Conservation (phyloP, 768 basidiomycete species). For the Clitopilus hobsonii region DNA sequence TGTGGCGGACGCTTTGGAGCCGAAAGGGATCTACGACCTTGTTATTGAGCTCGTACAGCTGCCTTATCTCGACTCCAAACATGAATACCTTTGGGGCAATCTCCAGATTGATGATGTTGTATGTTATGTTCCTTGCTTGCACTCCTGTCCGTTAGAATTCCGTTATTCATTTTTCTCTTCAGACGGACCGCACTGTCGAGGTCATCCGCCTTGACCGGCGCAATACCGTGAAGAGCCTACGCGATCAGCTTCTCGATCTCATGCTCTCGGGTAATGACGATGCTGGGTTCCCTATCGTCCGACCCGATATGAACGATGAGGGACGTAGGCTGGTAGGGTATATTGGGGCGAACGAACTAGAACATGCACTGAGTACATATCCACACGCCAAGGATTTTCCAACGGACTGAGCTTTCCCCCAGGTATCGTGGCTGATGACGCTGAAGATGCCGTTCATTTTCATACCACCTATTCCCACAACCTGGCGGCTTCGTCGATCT, state of each 20-base stretch:
- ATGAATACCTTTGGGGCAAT: conserved; percentile 83
- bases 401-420: conserved; percentile 5
- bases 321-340: conserved; percentile 78
- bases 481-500: conserved; percentile 50
- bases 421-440: conserved; percentile 76
- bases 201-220: conserved; percentile 64
- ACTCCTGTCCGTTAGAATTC: neutral
- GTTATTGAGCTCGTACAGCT: conserved; percentile 90
- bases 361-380: conserved; percentile 76
- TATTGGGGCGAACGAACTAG: conserved; percentile 88
- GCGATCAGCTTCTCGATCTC: conserved; percentile 60
- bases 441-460: conserved; percentile 66
- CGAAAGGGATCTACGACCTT: conserved; percentile 95
- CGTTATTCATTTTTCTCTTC: neutral
- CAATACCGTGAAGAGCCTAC: conserved; percentile 77
- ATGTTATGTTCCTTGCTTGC: conserved; percentile 20
- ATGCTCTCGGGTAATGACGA: conserved; percentile 63
- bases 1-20: conserved; percentile 82
- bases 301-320: conserved; percentile 38
- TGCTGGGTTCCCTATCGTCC: conserved; percentile 83
- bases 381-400: neutral
- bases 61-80: conserved; percentile 90
- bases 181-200: conserved; percentile 68
- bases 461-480: conserved; percentile 38
- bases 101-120: conserved; percentile 77